Conservation (phyloP, 768 basidiomycete genomes). For the Phlegmacium glaucopus region DNA sequence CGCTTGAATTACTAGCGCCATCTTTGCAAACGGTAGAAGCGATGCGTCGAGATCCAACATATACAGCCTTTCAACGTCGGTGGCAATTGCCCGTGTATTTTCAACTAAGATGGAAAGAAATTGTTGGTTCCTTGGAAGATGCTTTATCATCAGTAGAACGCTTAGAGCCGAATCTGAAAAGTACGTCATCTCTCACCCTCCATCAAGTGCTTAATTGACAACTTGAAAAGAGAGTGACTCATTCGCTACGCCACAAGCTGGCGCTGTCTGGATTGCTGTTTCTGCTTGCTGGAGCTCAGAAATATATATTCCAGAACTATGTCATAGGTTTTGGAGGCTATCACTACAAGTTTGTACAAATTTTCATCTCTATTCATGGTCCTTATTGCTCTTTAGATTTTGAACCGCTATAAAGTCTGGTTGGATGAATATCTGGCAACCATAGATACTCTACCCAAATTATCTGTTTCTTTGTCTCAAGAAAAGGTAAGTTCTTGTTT, state of each 20-base stretch:
- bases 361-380: not conserved
- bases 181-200: conserved; percentile 26
- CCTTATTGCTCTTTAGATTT: conserved; percentile 44
- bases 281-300: conserved; percentile 83
- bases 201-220: not conserved
- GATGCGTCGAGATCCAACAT: conserved; percentile 73
- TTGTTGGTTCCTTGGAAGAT: conserved; percentile 75
- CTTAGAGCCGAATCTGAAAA: conserved; percentile 40
- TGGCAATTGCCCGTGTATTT: conserved; percentile 99
- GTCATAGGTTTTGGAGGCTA: conserved; percentile 86
- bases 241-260: conserved; percentile 46
- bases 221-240: conserved; percentile 14
- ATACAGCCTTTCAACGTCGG: conserved; percentile 68
- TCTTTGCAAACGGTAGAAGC: conserved; percentile 63
- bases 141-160: conserved; percentile 41
- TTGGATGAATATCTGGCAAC: conserved; percentile 53
- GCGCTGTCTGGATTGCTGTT: conserved; percentile 69
- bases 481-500: conserved; percentile 24
- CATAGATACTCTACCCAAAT: conserved; percentile 36
- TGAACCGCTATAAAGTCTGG: conserved; percentile 80
- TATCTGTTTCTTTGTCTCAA: conserved; percentile 25
- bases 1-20: conserved; percentile 80
- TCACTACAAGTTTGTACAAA: conserved; percentile 69
- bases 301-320: conserved; percentile 79
- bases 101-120: conserved; percentile 96